Percentiles rank a stretch among this genome's conserved stretches.
These are phyloP conservation scores for Fusarium lateritium DNA, from an alignment of 2,329 filamentous ascomycete species.

Conservation along the genomic window DNA sequence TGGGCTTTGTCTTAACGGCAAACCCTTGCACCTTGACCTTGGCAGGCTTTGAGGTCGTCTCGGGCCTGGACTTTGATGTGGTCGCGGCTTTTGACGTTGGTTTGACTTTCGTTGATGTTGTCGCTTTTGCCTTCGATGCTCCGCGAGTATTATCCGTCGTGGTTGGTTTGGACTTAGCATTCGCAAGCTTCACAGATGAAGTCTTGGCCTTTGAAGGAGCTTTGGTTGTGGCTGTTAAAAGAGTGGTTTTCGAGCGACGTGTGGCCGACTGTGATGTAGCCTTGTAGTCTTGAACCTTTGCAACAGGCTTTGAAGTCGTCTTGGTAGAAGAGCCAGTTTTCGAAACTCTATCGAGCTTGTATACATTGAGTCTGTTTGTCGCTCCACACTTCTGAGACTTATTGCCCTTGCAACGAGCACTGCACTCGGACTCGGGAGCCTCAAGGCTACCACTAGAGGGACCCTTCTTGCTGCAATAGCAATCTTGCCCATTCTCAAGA, in stretches of 20 bases:
- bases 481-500: conserved; percentile 36
- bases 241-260: neutral
- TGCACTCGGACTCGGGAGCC: conserved; percentile 25
- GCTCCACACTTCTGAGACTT: conserved; percentile 35
- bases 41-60: neutral
- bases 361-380: conserved; percentile 33
- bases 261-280: neutral
- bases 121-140: neutral
- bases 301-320: neutral
- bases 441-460: conserved; percentile 37
- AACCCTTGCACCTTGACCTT: neutral
- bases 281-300: conserved; percentile 6
- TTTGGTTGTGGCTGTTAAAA: neutral
- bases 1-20: neutral
- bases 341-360: conserved; percentile 19
- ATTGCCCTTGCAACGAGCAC: conserved; percentile 34
- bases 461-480: conserved; percentile 37
- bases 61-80: neutral
- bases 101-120: neutral
- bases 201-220: neutral
- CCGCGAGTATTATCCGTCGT: neutral
- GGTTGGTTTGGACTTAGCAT: neutral
- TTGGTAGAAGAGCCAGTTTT: conserved; percentile 16
- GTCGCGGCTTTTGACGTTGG: neutral
- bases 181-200: neutral